phyloP scores from a whole-genome alignment of 192 early-diverging fungal species.

The Jimgerdemannia lactiflua region DNA sequence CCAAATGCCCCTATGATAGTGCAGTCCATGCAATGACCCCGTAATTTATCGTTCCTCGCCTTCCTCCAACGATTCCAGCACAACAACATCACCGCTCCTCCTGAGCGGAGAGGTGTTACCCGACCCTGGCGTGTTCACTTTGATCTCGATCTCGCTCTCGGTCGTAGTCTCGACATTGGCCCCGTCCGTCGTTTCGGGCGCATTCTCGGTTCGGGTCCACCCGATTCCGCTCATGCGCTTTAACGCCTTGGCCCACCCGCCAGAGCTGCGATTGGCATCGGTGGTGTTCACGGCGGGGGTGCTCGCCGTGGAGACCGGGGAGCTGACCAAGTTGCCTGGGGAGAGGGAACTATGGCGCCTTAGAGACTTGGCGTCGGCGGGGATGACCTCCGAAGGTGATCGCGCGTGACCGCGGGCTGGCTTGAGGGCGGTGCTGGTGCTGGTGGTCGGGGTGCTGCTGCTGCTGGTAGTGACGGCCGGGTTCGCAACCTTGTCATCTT shows the following conservation, averaged over 20 bases:
- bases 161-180: background rate
- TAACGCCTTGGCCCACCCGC: background rate
- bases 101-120: background rate
- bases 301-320: background rate
- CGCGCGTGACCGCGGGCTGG: background rate
- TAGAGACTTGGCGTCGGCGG: background rate
- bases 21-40: background rate
- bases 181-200: background rate
- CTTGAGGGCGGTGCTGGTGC: background rate
- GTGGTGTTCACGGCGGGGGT: background rate
- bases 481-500: background rate
- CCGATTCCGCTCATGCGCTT: background rate
- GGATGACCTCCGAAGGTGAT: background rate
- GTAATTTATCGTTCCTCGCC: background rate
- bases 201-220: background rate
- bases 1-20: no score
- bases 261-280: background rate
- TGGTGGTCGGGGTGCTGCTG: background rate
- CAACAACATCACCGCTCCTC: background rate
- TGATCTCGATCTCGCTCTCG: background rate
- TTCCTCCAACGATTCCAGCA: background rate
- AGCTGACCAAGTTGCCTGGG: background rate
- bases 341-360: background rate
- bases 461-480: background rate
- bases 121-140: background rate